These are phyloP conservation scores for Gyromitra esculenta DNA, from an alignment of 2,329 filamentous ascomycete species.

Conservation along the genomic window DNA sequence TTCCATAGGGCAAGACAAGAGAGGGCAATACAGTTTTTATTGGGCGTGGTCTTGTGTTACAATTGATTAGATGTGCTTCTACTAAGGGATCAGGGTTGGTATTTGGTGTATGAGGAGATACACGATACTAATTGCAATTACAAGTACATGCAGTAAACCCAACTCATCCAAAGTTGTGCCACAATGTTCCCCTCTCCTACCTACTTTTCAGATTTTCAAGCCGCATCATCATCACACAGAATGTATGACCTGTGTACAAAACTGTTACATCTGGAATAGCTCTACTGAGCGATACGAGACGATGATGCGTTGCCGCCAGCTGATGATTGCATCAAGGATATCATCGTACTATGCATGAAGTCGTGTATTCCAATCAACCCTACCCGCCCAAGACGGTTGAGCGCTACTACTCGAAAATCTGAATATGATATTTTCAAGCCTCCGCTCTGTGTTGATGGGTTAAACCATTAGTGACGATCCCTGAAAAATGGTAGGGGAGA, in stretches of 20 bases:
- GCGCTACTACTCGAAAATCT: slow-evolving; percentile 77
- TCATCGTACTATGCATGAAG: slow-evolving; percentile 84
- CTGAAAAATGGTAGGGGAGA: slow-evolving; percentile 1
- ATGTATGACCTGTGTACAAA: slow-evolving; percentile 21
- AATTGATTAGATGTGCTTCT: slow-evolving; percentile 18
- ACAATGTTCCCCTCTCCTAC: slow-evolving; percentile 23
- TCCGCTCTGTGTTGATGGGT: slow-evolving; percentile 63
- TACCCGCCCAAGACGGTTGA: slow-evolving; percentile 72
- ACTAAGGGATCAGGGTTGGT: slow-evolving; percentile 10
- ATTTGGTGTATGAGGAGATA: slow-evolving; percentile 17
- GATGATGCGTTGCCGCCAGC: slow-evolving; percentile 51
- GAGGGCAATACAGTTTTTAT: slow-evolving; percentile 16
- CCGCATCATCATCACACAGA: slow-evolving; percentile 40
- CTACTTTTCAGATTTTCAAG: slow-evolving; percentile 30
- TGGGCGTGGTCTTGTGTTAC: slow-evolving; percentile 32
- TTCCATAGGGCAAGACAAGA: slow-evolving; percentile 37
- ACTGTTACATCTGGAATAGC: slow-evolving; percentile 33
- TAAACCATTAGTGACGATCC: slow-evolving; percentile 27
- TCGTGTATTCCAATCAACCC: slow-evolving; percentile 74
- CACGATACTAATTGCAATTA: slow-evolving; percentile 21
- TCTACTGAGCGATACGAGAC: slow-evolving; percentile 40
- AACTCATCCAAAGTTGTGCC: slow-evolving; percentile 26
- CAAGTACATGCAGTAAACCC: slow-evolving; percentile 6
- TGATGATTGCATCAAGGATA: slow-evolving; percentile 67
- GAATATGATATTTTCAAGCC: slow-evolving; percentile 76